Evolutionary conservation across 305 asterid genomes (phyloP).

Genomic region (Withania somnifera): DNA sequence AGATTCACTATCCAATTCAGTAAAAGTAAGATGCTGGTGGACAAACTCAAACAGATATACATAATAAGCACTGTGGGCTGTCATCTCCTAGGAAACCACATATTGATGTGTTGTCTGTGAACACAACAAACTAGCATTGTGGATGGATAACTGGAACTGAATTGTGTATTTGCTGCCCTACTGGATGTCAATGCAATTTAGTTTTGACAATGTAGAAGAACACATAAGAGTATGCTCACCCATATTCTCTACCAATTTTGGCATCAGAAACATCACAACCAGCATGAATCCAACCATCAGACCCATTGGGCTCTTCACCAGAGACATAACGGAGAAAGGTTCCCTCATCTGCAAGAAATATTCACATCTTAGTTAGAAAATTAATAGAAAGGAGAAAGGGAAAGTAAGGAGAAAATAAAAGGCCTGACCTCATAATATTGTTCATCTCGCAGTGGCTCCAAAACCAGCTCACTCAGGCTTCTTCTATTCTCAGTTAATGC

Average conservation of each 20-base stretch:
- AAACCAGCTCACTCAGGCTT: slow-evolving; percentile 64
- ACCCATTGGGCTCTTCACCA: slow-evolving; percentile 94
- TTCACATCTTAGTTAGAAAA: not conserved
- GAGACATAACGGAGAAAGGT: slow-evolving; percentile 66
- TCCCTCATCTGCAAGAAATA: slow-evolving; percentile 58
- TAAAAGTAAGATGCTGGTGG: not conserved
- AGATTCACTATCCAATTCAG: not conserved
- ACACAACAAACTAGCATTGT: not conserved
- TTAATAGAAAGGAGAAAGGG: not conserved
- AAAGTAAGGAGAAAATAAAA: not conserved
- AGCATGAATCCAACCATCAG: slow-evolving; percentile 93
- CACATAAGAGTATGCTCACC: slow-evolving; percentile 40
- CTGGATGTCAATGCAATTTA: slow-evolving; percentile 1
- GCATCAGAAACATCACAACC: slow-evolving; percentile 88
- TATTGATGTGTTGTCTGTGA: not conserved
- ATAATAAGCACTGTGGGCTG: not conserved
- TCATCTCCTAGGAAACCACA: not conserved
- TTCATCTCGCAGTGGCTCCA: slow-evolving; percentile 90
- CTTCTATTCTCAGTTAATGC: slow-evolving; percentile 91
- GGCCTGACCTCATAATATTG: slow-evolving; percentile 71
- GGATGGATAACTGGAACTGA: slow-evolving; percentile 3
- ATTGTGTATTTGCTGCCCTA: not conserved
- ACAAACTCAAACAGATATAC: not conserved
- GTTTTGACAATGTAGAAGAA: not conserved
- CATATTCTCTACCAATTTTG: slow-evolving; percentile 60